Evolutionary conservation across 768 basidiomycete species (phyloP).

Genomic region (Rhizopogon salebrosus): DNA sequence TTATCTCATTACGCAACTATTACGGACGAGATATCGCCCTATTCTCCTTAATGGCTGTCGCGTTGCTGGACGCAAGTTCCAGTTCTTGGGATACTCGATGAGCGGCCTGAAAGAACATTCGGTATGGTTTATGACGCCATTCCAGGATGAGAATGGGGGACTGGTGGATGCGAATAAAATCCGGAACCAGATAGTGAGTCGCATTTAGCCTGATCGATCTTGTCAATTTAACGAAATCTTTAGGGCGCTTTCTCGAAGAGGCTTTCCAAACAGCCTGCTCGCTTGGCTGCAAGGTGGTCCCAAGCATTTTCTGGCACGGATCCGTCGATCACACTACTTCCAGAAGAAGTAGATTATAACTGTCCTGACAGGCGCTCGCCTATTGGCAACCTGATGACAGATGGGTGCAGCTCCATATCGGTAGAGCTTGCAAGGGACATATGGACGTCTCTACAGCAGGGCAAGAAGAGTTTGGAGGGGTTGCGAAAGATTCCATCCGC

Average conservation of each 20-base stretch:
- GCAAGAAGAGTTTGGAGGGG: conserved; percentile 10
- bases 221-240: background rate
- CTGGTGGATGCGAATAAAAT: conserved; percentile 23
- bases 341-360: conserved; percentile 27
- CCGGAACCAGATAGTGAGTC: conserved; percentile 27
- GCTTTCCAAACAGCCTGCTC: conserved; percentile 35
- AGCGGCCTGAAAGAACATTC: conserved; percentile 47
- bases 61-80: conserved; percentile 39
- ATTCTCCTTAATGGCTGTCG: conserved; percentile 27
- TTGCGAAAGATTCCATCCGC: conserved; percentile 29
- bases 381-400: conserved; percentile 37
- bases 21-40: conserved; percentile 28
- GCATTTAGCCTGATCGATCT: background rate
- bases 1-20: conserved; percentile 25
- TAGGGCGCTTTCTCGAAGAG: conserved; percentile 35
- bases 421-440: conserved; percentile 28
- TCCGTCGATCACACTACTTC: conserved; percentile 34
- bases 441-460: conserved; percentile 28
- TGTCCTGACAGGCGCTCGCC: conserved; percentile 24
- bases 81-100: conserved; percentile 50
- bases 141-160: conserved; percentile 21
- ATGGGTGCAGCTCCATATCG: conserved; percentile 47
- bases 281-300: conserved; percentile 46
- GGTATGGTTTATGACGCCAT: conserved; percentile 44
- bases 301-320: conserved; percentile 52